phyloP scores from a whole-genome alignment of 208 protist genomes.

The Willaertia magna region DNA sequence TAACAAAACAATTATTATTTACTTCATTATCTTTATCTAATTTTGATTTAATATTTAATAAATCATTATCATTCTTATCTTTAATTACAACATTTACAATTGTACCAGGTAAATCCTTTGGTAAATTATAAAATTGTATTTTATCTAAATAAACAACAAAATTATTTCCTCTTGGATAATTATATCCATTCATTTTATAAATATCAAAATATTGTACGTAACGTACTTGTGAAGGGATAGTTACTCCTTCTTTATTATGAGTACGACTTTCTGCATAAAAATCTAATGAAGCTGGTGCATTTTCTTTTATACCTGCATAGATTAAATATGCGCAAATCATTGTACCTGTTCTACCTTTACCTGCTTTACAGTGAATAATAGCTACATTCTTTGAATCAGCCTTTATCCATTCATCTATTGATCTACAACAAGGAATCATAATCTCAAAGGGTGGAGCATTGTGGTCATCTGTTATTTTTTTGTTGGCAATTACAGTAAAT shows the following conservation, averaged over 20 bases:
- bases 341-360: slow-evolving; percentile 66
- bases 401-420: slow-evolving; percentile 43
- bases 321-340: slow-evolving; percentile 64
- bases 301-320: slow-evolving; percentile 40
- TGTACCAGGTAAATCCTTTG: not conserved
- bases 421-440: slow-evolving; percentile 54
- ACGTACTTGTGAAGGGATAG: slow-evolving; percentile 56
- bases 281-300: slow-evolving; percentile 39
- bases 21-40: too few species aligned
- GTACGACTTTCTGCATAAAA: slow-evolving; percentile 61
- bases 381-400: slow-evolving; percentile 49
- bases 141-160: not conserved
- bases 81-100: not conserved
- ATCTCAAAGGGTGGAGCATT: slow-evolving; percentile 65
- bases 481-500: too few species aligned
- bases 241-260: slow-evolving; percentile 62
- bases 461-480: too few species aligned
- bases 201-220: slow-evolving; percentile 51
- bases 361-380: slow-evolving; percentile 89
- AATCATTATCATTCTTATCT: not conserved
- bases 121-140: not conserved
- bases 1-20: too few species aligned
- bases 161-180: not conserved
- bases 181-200: not conserved
- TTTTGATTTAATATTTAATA: too few species aligned